Evolutionary conservation across 2,329 filamentous ascomycete genomes (phyloP).

Genomic region (Beauveria bassiana): DNA sequence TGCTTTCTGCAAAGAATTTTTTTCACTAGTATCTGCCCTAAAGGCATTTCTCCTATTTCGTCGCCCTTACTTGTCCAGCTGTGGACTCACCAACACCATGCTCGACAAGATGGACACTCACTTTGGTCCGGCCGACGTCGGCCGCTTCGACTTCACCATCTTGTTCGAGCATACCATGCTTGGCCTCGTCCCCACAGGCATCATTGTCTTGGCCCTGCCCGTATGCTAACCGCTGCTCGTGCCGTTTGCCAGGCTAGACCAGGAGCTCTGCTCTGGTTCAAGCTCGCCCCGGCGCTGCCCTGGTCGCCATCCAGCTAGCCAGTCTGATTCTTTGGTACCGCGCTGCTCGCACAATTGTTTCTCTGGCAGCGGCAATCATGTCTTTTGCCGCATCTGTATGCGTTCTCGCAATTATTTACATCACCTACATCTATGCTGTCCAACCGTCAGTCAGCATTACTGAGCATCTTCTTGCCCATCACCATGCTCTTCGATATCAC

Average conservation of each 20-base stretch:
- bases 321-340: conserved; percentile 21
- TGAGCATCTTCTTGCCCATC: conserved; percentile 25
- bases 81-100: no score
- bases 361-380: conserved; percentile 22
- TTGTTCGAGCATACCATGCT: not conserved
- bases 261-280: conserved; percentile 16
- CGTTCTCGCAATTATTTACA: conserved; percentile 22
- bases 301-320: conserved; percentile 15
- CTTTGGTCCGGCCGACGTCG: no score
- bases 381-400: conserved; percentile 20
- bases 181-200: not conserved
- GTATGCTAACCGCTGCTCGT: not conserved
- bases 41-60: no score
- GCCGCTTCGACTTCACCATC: no score
- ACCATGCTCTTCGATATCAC: conserved; percentile 27
- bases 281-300: conserved; percentile 9
- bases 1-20: no score
- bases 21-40: no score
- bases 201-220: not conserved
- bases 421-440: conserved; percentile 25
- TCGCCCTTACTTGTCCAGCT: no score
- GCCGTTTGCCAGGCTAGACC: not conserved
- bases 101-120: no score
- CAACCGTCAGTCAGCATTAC: conserved; percentile 27
- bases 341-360: conserved; percentile 15